A percentile compares a stretch with the other conserved stretches of the same genome.
Evolutionary conservation across 2,329 filamentous ascomycete species (phyloP).

Genomic region (Dactylonectria macrodidyma): DNA sequence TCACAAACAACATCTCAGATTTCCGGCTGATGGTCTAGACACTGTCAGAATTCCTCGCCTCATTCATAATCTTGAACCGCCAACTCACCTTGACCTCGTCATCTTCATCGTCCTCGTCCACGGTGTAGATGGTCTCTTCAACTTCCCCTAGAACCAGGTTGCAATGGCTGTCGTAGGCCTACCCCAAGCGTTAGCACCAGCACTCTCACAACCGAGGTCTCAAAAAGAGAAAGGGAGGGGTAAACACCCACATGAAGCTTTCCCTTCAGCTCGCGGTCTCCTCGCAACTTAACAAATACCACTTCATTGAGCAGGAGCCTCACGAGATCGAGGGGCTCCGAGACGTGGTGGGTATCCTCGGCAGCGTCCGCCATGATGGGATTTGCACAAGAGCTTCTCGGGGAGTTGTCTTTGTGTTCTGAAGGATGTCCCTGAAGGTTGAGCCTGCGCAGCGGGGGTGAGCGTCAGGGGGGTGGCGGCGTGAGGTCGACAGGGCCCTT

Average conservation of each 20-base stretch:
- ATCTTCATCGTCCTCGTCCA: constrained; percentile 93
- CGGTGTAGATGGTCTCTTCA: constrained; percentile 95
- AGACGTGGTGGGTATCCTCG: constrained; percentile 79
- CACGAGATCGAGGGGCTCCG: constrained; percentile 96
- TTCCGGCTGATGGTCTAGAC: constrained; percentile 93
- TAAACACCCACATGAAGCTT: constrained; percentile 83
- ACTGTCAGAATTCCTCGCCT: constrained; percentile 27
- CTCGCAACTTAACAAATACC: constrained; percentile 96
- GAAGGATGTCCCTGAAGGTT: constrained; percentile 24
- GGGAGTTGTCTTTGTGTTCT: constrained; percentile 21
- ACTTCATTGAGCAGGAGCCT: constrained; percentile 94
- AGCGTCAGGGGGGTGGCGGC: constrained; percentile 25
- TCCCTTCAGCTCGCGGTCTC: constrained; percentile 95
- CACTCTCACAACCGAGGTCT: not conserved
- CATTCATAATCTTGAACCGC: not conserved
- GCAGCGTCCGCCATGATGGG: constrained; percentile 85
- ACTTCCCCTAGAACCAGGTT: constrained; percentile 97
- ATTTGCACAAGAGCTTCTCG: constrained; percentile 6
- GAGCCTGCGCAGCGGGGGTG: constrained; percentile 26
- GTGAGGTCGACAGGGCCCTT: constrained; percentile 37
- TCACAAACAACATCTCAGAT: constrained; percentile 97
- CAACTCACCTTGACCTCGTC: constrained; percentile 79
- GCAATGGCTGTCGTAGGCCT: constrained; percentile 99
- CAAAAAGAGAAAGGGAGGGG: not conserved
- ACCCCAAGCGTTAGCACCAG: constrained; percentile 29